Base-by-base conservation (phyloP, 352 stramenopile genomes). In the Phytophthora tubulina region DNA sequence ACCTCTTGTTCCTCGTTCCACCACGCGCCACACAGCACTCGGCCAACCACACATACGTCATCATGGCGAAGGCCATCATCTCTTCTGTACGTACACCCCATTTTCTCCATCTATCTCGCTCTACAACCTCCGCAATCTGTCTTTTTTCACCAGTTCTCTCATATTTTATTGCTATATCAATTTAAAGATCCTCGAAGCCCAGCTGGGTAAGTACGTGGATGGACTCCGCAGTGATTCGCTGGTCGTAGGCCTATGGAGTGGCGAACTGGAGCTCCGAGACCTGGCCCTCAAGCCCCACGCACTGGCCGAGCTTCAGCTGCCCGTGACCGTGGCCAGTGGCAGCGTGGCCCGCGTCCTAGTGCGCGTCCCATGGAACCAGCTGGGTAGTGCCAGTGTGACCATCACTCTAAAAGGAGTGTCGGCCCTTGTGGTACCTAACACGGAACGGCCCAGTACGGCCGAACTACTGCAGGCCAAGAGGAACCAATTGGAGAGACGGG, bases 351-450 rank as follows among this genome's bases (percentile, higher is more conserved):
- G 87, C 60, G 79, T 96, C 30, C 78, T 90, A 32, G 86, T 96
- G 50, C 75, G 89, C n/a, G 89, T 96, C 7, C 89, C 89, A n/a
- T 96, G 89, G 89, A 95, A 96, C 63, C 86, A 93, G 14, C 63
- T 96, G 27, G 88, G 87, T 27, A 92, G 81, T 53, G 80, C 87
- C 4, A 96, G 89, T 56, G 89, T 96, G 27, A 85, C 87, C 56
- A 80, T 96, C 55, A 70, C 81, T 52, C 78, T 96, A 4, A 84
- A 96, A 38, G 89, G 89, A 10, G 76, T 96, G 6, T 85, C 85
- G 51, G 87, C 82, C 13, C 78, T 96, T 3, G 86, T 93, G 2
- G 74, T 83, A 14, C 87, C 89, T 15, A 93, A 92, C 55, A 84
- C 82, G 6, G 65, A 75, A 61, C 72, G 87, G 10, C 79, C 87